Base-by-base conservation (phyloP, 2,329 filamentous ascomycete species). In the Diatrype stigma region DNA sequence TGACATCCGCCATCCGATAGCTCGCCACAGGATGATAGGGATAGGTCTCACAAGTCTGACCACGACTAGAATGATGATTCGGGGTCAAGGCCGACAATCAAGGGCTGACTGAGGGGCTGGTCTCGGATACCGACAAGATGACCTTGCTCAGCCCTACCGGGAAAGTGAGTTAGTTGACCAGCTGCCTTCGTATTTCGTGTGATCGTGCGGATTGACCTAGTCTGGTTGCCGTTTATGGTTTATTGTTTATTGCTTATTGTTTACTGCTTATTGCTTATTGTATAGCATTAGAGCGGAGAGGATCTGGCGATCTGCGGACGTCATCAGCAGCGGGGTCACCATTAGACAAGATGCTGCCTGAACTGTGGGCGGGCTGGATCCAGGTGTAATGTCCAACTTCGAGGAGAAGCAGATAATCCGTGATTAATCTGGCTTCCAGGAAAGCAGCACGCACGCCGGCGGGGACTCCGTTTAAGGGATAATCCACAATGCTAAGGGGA, bases 1-100 rank as follows among this genome's bases (percentile, higher is more conserved):
- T 66, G 56, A 64, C 63, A 67, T 67, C 63, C 65, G 63, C 62
- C 62, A 67, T 66, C 61, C 63, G 61, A 64, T 53, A 55, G 56
- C 52, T 57, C 49, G 56, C 58, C 60, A 61, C 59, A 60, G 55
- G 54, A 55, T 46, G 55, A 59, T 57, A 53, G 55, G 49, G 55
- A 59, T 57, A 53, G 55, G 49, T 49, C 52, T 53, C 56, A 56
- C 40, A 23, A 60, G 58, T 57, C 51, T 56, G 59, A 62, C 58
- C 60, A 52, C 44, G 54, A 59, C 50, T 50, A 54, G 55, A 53
- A 52, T 51, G 51, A 60, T 46, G 49, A 52, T 38, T 56, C 61
- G 63, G 61, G 51, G 59, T 19, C 60, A 58, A 60, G 57, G 60
- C 65, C 58, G 64, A 44, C 60, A 53, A 51, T 58, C 54, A 63